phyloP scores from a whole-genome alignment of 257 asterid species.

The Solanum okadae region DNA sequence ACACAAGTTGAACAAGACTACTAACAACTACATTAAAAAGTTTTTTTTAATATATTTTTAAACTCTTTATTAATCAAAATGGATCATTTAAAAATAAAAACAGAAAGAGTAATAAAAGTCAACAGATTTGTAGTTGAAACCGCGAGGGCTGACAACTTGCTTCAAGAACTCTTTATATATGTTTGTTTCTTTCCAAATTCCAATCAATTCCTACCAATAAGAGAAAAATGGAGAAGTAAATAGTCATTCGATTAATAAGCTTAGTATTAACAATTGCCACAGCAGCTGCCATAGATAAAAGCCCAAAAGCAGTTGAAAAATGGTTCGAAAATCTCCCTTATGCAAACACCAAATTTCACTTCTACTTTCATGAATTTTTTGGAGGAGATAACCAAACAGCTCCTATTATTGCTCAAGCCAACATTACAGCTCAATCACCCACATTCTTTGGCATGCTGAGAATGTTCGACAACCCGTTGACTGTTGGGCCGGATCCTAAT shows the following conservation, averaged over 20 bases:
- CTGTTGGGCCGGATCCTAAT: constrained; percentile 13
- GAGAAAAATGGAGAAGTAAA: not conserved
- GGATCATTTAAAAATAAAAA: not conserved
- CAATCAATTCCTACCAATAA: not conserved
- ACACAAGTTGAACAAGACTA: not conserved
- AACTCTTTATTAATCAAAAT: not conserved
- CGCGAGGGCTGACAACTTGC: not conserved
- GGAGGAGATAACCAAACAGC: constrained; percentile 20
- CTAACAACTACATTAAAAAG: too few species aligned
- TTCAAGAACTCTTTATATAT: not conserved
- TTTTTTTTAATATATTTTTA: too few species aligned
- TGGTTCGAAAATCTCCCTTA: constrained; percentile 18
- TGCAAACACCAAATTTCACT: constrained; percentile 21
- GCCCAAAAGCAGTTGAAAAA: constrained; percentile 18
- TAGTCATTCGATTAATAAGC: not conserved
- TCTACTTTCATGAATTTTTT: constrained; percentile 24
- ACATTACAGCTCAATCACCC: constrained; percentile 1
- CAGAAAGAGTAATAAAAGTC: not conserved
- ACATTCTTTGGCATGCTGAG: constrained; percentile 20
- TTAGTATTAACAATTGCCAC: not conserved
- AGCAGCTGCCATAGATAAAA: not conserved
- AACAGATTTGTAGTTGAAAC: not conserved
- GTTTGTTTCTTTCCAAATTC: not conserved
- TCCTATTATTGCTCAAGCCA: constrained; percentile 16
- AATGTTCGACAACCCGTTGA: constrained; percentile 24